Evolutionary conservation across 2,329 filamentous ascomycete genomes (phyloP).

Genomic region (Penicillium janthinellum): DNA sequence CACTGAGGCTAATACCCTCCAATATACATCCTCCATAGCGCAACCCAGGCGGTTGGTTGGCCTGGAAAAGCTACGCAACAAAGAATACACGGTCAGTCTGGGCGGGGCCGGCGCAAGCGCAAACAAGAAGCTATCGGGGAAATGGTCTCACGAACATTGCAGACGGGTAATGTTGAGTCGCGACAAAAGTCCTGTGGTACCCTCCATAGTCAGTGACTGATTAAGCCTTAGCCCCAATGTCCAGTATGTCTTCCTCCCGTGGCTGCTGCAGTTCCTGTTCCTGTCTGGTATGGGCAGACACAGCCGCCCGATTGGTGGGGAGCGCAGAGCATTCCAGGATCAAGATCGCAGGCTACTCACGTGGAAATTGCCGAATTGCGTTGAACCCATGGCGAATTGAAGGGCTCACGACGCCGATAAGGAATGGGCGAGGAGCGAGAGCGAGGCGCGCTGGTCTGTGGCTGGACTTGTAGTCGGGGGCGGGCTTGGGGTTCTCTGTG

Average conservation of each 20-base stretch:
- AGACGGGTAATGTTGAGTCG: conserved; percentile 79
- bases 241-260: neutral
- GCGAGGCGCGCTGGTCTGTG: neutral
- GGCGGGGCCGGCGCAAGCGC: neutral
- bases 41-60: conserved; percentile 61
- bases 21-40: conserved; percentile 72
- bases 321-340: conserved; percentile 10
- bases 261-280: neutral
- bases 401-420: conserved; percentile 1
- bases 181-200: conserved; percentile 72
- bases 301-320: conserved; percentile 4
- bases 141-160: conserved; percentile 67
- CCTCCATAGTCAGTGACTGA: conserved; percentile 27
- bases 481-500: conserved; percentile 1
- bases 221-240: neutral
- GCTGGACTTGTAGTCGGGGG: neutral
- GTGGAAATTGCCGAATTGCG: conserved; percentile 62
- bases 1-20: conserved; percentile 71
- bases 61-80: conserved; percentile 61
- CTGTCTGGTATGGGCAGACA: neutral
- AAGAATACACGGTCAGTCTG: conserved; percentile 11
- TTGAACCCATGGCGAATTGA: conserved; percentile 48
- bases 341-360: conserved; percentile 42
- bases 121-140: neutral
- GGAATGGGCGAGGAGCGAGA: conserved; percentile 5